Base-by-base conservation (phyloP, 202 grass and related monocot genomes). In the Eragrostis tef region DNA sequence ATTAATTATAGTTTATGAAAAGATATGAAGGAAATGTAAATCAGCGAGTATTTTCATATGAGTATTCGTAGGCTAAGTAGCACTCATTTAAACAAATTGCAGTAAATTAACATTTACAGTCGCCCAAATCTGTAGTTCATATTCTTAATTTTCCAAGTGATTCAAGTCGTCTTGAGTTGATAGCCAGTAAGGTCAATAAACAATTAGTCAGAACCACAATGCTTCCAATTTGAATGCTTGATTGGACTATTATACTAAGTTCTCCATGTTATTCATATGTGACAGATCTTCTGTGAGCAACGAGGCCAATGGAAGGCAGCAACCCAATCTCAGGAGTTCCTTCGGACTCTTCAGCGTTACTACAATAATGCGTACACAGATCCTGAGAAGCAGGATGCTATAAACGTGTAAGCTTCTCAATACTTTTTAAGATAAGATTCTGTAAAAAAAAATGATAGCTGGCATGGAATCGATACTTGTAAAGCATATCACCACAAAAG, bases 331-430 rank as follows among this genome's bases (percentile, higher is more conserved):
- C 96, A 99, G 81, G 96, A 99, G 89, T 85, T 99, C 27, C 71
- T 99, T 63, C 91, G 96, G 22, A 99, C 93, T 15, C 49, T 99
- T 82, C 96, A 99, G 61, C 90, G 96, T 67, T 99, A 99, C 80
- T 99, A 93, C 81, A 96, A 80, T 81, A 99, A 99, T 62, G 93
- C 96, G 0, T 99, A 99, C 78, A 90, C 92, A 79, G 96, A 99
- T 93, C 87, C 81, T 68, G 92, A 99, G 53, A 99, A 99, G 84
- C 96, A 99, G 82, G 88, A 96, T 87, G 93, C 96, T 89, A 99
- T 99, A 83, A 99, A 99, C 70, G 74, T 99, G 96, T 99, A 92
- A 83, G 96, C 54, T 80, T 81, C 52, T 78, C 80, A 68, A 73
- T 83, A 27, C 53, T n/a, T 58, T 62, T 34, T n/a, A 6, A 79